Evolutionary conservation across 495 filamentous ascomycete species (phyloP), one percentile per base, ranked within the genome.

Genomic region (Tuber aestivum): DNA sequence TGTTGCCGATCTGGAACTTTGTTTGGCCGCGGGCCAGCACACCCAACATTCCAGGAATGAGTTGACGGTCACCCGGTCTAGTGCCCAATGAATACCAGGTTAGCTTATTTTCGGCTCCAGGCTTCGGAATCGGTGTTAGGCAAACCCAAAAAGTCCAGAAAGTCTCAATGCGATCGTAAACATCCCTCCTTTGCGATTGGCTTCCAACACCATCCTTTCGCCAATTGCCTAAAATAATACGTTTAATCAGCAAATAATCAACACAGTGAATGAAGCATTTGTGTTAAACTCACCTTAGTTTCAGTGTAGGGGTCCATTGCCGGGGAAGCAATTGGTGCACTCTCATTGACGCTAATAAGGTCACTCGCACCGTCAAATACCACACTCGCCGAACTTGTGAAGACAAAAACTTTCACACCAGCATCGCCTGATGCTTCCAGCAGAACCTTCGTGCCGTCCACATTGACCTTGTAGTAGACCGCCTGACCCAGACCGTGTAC

Each of bases 231-330:
- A 77, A 35, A n/a, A 32, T 72, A 71, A 69, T 70, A 82, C 75
- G 69, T 50, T 45, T 76, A 41, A 32, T 16, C 42, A 74, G 4
- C 48, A 21, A 50, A 75, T 61, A 69, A 0, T 48, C 14, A 27
- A 70, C 32, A 72, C 35, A 50, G 50, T 23, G 32, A 41, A 65
- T 20, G 70, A 75, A 74, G 50, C 2, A 32, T 70, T 70, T 69
- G 69, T 69, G 41, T 61, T 48, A 71, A 68, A 76, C 81, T 74
- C 82, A 92, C 92, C 89, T 95, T 94, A 9, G 92, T 94, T 83
- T 94, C 92, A 21, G 92, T 92, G 84, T 99, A 99, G 84, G 96
- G 95, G 84, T 97, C 95, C 76, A 87, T 89, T 83, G 97, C 93
- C 75, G 86, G 77, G 20, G 87, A 85, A 8, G 97, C 88, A 74